Evolutionary conservation across 345 rosid species (phyloP), one percentile per base, ranked within the genome.

Genomic region (Euphorbia pulcherrima): DNA sequence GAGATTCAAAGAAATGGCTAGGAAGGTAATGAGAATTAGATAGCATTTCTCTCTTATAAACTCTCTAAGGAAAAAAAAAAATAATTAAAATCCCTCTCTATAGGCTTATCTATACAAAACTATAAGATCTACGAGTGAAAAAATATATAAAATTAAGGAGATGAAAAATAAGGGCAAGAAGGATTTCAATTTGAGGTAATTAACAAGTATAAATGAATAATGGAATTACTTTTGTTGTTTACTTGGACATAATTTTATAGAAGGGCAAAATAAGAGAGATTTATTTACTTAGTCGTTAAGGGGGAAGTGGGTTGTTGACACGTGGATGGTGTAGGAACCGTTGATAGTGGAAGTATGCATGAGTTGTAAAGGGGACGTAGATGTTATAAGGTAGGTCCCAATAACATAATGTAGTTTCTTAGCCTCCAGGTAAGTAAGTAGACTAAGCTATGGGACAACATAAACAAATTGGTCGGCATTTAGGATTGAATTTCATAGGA

Each of bases 231-330:
- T n/a, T 51, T 63, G 70, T 20, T 62, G 33, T 33, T 63, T 48
- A 40, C 39, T 33, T 33, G 3, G 37, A 29, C 61, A n/a, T n/a
- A 62, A 47, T 37, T 48, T 63, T 58, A 69, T 66, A 70, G 57
- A 60, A 56, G 16, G 4, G 28, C n/a, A n/a, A n/a, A 61, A 18
- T n/a, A 4, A 18, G 28, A 67, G 17, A 53, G 12, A 21, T n/a
- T n/a, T n/a, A 68, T 21, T 81, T 84, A 40, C 92, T 87, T 83
- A 62, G 74, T 68, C 54, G 35, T 47, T 68, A 87, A 83, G 92
- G 84, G 77, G 86, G 52, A 24, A 62, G 70, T 74, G 76, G 83
- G 82, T 73, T 52, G 29, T 9, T 64, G 75, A 78, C 87, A 84
- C 81, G 87, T 87, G 87, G 81, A 68, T 39, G 53, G 0, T 0